A percentile compares a stretch with the other conserved stretches of the same genome.
Conservation (phyloP, 306 rosid genomes). For the Trifolium repens region DNA sequence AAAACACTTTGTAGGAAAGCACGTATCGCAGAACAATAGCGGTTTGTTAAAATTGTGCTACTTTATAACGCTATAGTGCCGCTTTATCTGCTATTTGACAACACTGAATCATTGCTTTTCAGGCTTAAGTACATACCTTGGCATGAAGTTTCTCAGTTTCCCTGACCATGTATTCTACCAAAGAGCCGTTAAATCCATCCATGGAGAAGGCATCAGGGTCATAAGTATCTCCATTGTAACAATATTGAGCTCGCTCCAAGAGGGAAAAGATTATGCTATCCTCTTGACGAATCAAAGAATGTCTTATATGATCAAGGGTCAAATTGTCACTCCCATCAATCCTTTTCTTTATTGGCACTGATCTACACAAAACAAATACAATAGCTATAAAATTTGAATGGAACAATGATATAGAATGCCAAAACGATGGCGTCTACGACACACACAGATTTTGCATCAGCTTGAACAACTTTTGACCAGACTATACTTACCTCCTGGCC, state of each 20-base stretch:
- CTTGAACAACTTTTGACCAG: too few relatives aligned
- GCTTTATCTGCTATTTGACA: not conserved
- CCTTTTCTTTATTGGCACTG: conserved; percentile 65
- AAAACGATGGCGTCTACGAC: conserved; percentile 10
- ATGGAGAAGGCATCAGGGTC: conserved; percentile 65
- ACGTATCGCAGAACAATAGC: not conserved
- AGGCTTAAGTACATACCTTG: conserved; percentile 54
- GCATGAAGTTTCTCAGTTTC: conserved; percentile 96
- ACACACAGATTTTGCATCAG: conserved; percentile 4
- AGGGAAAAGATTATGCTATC: conserved; percentile 89
- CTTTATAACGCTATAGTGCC: not conserved
- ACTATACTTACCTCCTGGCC: too few relatives aligned
- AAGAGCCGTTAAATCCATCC: conserved; percentile 81
- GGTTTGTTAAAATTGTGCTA: not conserved
- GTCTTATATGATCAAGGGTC: conserved; percentile 80
- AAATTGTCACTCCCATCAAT: conserved; percentile 72
- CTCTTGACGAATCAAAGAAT: conserved; percentile 78
- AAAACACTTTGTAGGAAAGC: not conserved
- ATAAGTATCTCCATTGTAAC: conserved; percentile 75
- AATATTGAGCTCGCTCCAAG: conserved; percentile 80
- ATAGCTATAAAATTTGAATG: conserved; percentile 25
- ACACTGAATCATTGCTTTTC: conserved; percentile 5
- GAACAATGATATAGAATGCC: conserved; percentile 17
- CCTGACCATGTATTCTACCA: conserved; percentile 74
- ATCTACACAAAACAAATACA: conserved; percentile 51